Percentiles rank a stretch among this genome's conserved stretches.
These are phyloP conservation scores for Leccinum griseonigrum DNA, from an alignment of 1,284 basidiomycete species.

Conservation along the genomic window DNA sequence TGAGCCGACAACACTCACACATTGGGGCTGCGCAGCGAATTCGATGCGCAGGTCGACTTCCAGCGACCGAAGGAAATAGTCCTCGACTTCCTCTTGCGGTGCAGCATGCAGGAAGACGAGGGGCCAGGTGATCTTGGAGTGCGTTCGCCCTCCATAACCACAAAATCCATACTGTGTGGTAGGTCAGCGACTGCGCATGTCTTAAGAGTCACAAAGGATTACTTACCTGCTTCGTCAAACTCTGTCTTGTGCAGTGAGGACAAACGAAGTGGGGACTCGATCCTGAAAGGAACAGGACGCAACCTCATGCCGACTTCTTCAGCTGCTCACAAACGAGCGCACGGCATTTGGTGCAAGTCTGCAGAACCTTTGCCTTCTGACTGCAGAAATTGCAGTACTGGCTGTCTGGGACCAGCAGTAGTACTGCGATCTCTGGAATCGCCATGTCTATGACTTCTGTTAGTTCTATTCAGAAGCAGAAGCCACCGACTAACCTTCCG, in stretches of 20 bases:
- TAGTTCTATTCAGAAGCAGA: not conserved
- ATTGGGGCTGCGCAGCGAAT: not conserved
- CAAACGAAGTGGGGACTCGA: not conserved
- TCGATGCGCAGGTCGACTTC: not conserved
- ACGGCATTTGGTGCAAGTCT: not conserved
- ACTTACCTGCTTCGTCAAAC: not conserved
- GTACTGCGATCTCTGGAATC: not conserved
- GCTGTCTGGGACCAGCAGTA: not conserved
- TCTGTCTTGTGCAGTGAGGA: not conserved
- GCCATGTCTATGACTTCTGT: not conserved
- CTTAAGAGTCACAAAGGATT: no score
- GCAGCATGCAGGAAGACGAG: not conserved
- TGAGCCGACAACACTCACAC: no score
- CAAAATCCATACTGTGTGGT: not conserved
- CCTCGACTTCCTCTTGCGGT: not conserved
- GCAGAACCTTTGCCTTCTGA: not conserved
- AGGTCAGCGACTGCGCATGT: not conserved
- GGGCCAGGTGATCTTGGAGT: not conserved
- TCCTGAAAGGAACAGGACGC: not conserved
- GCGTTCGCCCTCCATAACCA: not conserved
- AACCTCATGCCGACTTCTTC: not conserved
- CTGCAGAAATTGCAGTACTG: not conserved
- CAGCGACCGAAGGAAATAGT: not conserved
- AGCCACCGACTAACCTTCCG: not conserved
- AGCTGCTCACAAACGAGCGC: not conserved